These are phyloP conservation scores for Dictyostelium capitatum DNA, from an alignment of 78 protist genomes.

Conservation along the genomic window DNA sequence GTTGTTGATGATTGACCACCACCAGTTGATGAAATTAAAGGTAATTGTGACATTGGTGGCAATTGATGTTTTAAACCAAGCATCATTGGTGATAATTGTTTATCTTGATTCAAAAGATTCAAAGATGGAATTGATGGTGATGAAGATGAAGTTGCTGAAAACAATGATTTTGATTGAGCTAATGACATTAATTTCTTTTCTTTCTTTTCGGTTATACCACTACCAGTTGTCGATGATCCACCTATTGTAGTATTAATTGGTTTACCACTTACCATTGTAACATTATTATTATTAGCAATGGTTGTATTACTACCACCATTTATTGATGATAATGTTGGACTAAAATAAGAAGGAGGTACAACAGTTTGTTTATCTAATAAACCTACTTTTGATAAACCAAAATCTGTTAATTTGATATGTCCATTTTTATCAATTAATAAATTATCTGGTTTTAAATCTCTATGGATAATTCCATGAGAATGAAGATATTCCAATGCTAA, in stretches of 20 bases:
- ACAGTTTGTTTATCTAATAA: constrained; percentile 59
- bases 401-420: constrained; percentile 85
- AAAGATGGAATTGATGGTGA: constrained; percentile 56
- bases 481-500: constrained; percentile 86
- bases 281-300: neutral
- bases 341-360: constrained; percentile 24
- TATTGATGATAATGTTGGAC: neutral
- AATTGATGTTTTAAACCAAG: neutral
- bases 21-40: neutral
- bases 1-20: neutral
- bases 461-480: constrained; percentile 77
- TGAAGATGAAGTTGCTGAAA: constrained; percentile 18
- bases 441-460: constrained; percentile 87
- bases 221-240: neutral
- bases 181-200: constrained; percentile 52
- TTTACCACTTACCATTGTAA: neutral
- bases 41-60: neutral
- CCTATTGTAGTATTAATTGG: neutral
- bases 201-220: neutral
- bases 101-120: neutral
- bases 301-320: neutral
- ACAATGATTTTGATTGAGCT: constrained; percentile 18
- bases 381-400: constrained; percentile 78
- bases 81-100: constrained; percentile 5
- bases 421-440: constrained; percentile 81